These are phyloP conservation scores for Dispira parvispora DNA, from an alignment of 192 early-diverging fungal species.

Conservation along the genomic window DNA sequence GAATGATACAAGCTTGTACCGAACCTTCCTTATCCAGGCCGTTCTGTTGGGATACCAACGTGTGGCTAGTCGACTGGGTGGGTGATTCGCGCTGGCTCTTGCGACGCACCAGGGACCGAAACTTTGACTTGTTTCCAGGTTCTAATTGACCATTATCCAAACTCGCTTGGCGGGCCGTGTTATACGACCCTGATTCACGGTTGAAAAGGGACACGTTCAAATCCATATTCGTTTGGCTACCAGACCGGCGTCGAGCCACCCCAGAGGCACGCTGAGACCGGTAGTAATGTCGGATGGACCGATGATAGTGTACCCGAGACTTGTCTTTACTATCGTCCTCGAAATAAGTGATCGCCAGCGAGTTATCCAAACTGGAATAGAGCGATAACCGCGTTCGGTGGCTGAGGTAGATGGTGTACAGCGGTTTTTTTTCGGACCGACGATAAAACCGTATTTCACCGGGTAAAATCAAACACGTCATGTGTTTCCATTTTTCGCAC, in stretches of 20 bases:
- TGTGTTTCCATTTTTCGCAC: conserved; percentile 8
- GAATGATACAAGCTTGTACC: background rate
- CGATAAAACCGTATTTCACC: conserved; percentile 5
- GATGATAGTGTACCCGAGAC: background rate
- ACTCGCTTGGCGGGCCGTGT: no score
- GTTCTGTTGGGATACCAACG: background rate
- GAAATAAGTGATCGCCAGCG: conserved; percentile 25
- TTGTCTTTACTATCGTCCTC: conserved; percentile 4
- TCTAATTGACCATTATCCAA: no score
- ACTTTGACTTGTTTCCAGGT: background rate
- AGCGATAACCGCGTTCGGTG: conserved; percentile 24
- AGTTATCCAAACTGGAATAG: conserved; percentile 27
- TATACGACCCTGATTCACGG: background rate
- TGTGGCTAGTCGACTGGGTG: background rate
- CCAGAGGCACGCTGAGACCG: background rate
- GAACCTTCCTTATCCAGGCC: background rate
- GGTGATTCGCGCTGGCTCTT: background rate
- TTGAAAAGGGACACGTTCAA: background rate
- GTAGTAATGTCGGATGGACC: conserved; percentile 8
- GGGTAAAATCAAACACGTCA: background rate
- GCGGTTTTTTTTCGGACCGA: conserved; percentile 15
- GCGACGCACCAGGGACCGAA: background rate
- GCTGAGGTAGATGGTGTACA: conserved; percentile 16
- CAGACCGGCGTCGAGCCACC: background rate
- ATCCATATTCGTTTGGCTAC: background rate